Base-by-base conservation (phyloP, 495 filamentous ascomycete genomes). In the Astrocystis sublimbata region DNA sequence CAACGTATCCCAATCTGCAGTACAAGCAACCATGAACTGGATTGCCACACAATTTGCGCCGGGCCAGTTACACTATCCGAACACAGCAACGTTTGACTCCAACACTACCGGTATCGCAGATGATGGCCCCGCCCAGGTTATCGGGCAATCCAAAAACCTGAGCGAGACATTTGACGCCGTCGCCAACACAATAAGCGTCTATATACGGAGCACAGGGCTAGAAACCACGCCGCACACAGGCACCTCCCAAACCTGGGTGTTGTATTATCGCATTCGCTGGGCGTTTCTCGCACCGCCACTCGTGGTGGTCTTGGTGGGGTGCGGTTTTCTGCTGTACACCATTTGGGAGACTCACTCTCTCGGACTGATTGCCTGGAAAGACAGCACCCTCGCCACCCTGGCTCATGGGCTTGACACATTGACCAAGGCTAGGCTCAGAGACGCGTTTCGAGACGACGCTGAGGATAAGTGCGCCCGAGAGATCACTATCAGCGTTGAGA, bases 311-410 rank as follows among this genome's bases (percentile, higher is more conserved):
- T 15, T 51, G 4, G 47, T 17, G 9, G 47, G 47, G 30, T 51
- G 47, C n/a, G 6, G 31, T 6, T 51, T 51, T 17, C n/a, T 55
- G 15, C 68, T 73, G 31, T 33, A 45, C 15, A 43, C 38, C 36
- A 46, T 43, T 21, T n/a, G 17, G 36, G 35, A 58, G 8, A 58
- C 55, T 21, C 55, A 46, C 6, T 46, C 40, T 15, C 36, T 45
- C 15, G 35, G 55, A 15, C 12, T 58, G 7, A 28, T 35, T 4
- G 55, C 43, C 21, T 58, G 55, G 55, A 58, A 58, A n/a, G 40
- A 58, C 40, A 28, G 55, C 12, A 46, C 55, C 4, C 13, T 42
- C 15, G 35, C 55, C 13, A 58, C 55, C 12, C 41, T 58, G n/a
- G 55, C 55, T 13, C 43, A 30, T 26, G 55, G 55, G 21, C 38